Percentiles rank a stretch among this genome's conserved stretches.
Conservation (phyloP, 129 eudicot species). For the Tagetes erecta region DNA sequence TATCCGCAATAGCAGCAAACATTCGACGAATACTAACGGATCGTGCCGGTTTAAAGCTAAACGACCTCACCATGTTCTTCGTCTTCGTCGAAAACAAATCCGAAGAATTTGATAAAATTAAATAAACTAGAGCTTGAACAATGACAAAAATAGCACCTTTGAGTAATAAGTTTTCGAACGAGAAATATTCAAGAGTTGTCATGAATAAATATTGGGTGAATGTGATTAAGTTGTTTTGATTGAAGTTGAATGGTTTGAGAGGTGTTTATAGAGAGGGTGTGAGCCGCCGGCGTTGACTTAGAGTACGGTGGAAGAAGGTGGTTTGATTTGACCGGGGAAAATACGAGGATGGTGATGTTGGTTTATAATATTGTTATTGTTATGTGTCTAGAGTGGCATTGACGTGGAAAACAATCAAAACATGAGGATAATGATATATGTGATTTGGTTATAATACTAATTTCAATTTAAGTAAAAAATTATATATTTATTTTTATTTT, state of each 20-base stretch:
- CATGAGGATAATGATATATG: too few species aligned
- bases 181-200: slow-evolving; percentile 23
- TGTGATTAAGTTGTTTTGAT: not conserved
- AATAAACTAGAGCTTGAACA: slow-evolving; percentile 54
- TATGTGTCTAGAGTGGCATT: not conserved
- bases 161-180: slow-evolving; percentile 25
- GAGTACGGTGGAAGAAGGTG: slow-evolving; percentile 19
- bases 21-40: slow-evolving; percentile 45
- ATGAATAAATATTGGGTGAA: not conserved
- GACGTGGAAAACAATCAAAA: too few species aligned
- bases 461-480: too few species aligned
- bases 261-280: slow-evolving; percentile 22
- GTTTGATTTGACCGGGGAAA: slow-evolving; percentile 25
- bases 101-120: slow-evolving; percentile 50
- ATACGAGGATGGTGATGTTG: not conserved
- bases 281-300: slow-evolving; percentile 14
- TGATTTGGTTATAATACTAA: too few species aligned
- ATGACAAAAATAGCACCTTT: slow-evolving; percentile 45
- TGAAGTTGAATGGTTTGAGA: not conserved
- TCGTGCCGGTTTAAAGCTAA: slow-evolving; percentile 53
- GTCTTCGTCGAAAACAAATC: slow-evolving; percentile 41
- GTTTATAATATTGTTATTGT: not conserved
- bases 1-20: slow-evolving; percentile 47
- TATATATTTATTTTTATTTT: too few species aligned
- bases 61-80: slow-evolving; percentile 41